Percentiles rank a stretch among this genome's conserved stretches.
These are phyloP conservation scores for Zygnema circumcarinatum DNA, from an alignment of 139 green algal genomes.

Conservation along the genomic window DNA sequence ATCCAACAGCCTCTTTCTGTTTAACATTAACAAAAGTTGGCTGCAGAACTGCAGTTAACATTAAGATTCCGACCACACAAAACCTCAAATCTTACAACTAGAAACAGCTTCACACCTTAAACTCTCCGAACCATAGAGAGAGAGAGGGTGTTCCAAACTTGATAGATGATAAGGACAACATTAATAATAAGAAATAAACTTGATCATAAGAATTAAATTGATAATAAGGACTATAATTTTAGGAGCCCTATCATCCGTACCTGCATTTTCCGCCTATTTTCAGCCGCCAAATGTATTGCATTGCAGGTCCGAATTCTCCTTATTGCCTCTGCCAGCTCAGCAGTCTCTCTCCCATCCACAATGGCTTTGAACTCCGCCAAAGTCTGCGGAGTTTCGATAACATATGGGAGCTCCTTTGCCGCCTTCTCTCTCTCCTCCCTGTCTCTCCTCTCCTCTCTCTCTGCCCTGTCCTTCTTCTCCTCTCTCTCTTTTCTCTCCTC, in stretches of 20 bases:
- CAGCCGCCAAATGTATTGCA: slow-evolving; percentile 43
- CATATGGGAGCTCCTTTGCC: slow-evolving; percentile 78
- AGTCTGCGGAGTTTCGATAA: slow-evolving; percentile 74
- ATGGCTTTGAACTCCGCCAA: slow-evolving; percentile 35
- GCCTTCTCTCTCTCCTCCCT: slow-evolving; percentile 10
- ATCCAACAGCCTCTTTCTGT: too few relatives aligned
- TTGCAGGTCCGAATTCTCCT: not conserved
- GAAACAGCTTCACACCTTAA: too few relatives aligned
- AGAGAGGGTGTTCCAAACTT: too few relatives aligned
- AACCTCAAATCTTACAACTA: too few relatives aligned
- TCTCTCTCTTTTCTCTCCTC: not conserved
- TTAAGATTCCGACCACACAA: too few relatives aligned
- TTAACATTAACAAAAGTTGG: too few relatives aligned
- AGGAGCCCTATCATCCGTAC: slow-evolving; percentile 18
- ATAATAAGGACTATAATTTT: not conserved
- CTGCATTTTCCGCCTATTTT: slow-evolving; percentile 66
- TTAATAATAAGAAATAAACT: too few relatives aligned
- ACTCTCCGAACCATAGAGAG: too few relatives aligned
- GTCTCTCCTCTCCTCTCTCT: slow-evolving; percentile 10
- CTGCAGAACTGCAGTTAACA: too few relatives aligned
- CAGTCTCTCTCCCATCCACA: not conserved
- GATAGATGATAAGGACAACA: too few relatives aligned
- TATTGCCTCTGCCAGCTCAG: not conserved
- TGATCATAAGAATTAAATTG: too few relatives aligned
- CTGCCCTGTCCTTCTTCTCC: not conserved